Percentiles rank a stretch among this genome's conserved stretches.
Evolutionary conservation across 2,329 filamentous ascomycete genomes (phyloP).

Genomic region (Arthroderma sp.): DNA sequence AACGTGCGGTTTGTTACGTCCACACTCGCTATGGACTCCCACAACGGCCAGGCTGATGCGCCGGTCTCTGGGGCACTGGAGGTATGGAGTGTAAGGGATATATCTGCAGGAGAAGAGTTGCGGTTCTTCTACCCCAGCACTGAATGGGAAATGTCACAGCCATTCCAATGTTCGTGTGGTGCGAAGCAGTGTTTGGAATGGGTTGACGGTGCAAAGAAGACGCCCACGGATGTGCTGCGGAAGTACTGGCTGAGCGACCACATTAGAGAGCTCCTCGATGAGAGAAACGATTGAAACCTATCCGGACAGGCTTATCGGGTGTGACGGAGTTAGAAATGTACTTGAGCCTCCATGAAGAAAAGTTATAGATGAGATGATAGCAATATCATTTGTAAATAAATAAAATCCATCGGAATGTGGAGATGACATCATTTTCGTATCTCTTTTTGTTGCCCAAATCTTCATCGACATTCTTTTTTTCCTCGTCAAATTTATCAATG

Average conservation of each 20-base stretch:
- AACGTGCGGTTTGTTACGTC: conserved; percentile 49
- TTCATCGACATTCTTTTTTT: not conserved
- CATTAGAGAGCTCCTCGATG: conserved; percentile 29
- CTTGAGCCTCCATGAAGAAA: not conserved
- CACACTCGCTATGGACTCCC: conserved; percentile 39
- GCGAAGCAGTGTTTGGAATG: conserved; percentile 45
- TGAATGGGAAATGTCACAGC: conserved; percentile 62
- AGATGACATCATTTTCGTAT: not conserved
- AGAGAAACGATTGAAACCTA: conserved; percentile 6
- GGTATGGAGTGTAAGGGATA: conserved; percentile 15
- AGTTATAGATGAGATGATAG: not conserved
- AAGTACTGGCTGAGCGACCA: conserved; percentile 52
- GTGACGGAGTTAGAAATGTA: too few relatives aligned
- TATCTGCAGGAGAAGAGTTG: conserved; percentile 28
- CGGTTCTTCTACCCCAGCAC: conserved; percentile 64
- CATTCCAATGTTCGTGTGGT: conserved; percentile 55
- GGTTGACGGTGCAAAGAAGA: conserved; percentile 52
- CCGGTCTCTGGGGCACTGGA: conserved; percentile 13
- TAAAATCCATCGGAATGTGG: not conserved
- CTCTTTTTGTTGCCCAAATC: not conserved
- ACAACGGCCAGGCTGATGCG: conserved; percentile 38
- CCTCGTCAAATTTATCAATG: not conserved
- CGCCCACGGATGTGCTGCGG: conserved; percentile 42
- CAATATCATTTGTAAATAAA: not conserved
- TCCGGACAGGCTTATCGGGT: not conserved